phyloP scores from a whole-genome alignment of 305 asterid species.

The Fraxinus latifolia region DNA sequence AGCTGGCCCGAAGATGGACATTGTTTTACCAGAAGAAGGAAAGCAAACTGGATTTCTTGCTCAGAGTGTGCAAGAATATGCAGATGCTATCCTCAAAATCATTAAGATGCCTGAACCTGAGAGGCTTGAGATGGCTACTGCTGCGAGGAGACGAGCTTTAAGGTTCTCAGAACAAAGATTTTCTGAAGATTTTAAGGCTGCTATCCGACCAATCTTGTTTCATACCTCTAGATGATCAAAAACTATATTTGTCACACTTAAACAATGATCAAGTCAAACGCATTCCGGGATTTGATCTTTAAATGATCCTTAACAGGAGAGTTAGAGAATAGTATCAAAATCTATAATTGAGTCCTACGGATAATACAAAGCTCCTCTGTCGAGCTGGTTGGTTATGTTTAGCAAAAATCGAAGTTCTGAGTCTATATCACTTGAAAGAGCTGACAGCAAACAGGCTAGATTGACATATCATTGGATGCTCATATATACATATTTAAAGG shows the following conservation, averaged over 20 bases:
- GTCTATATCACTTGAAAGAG: not conserved
- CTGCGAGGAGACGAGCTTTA: conserved; percentile 76
- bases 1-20: conserved; percentile 94
- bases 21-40: conserved; percentile 75
- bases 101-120: conserved; percentile 55
- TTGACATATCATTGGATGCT: not conserved
- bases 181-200: conserved; percentile 70
- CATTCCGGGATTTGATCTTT: not conserved
- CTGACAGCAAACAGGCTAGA: not conserved
- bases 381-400: not conserved
- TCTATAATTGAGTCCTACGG: not conserved
- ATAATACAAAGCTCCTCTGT: not conserved
- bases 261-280: not conserved
- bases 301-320: not conserved
- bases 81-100: conserved; percentile 58
- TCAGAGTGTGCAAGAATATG: conserved; percentile 58
- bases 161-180: conserved; percentile 77
- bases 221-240: conserved; percentile 22
- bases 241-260: not conserved
- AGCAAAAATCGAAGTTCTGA: not conserved
- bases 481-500: not conserved
- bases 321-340: not conserved
- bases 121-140: conserved; percentile 61
- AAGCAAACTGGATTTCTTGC: conserved; percentile 80
- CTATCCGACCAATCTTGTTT: conserved; percentile 47